A percentile compares a stretch with the other conserved stretches of the same genome.
Conservation (phyloP, 352 stramenopile species). For the Phytophthora chlamydospora region DNA sequence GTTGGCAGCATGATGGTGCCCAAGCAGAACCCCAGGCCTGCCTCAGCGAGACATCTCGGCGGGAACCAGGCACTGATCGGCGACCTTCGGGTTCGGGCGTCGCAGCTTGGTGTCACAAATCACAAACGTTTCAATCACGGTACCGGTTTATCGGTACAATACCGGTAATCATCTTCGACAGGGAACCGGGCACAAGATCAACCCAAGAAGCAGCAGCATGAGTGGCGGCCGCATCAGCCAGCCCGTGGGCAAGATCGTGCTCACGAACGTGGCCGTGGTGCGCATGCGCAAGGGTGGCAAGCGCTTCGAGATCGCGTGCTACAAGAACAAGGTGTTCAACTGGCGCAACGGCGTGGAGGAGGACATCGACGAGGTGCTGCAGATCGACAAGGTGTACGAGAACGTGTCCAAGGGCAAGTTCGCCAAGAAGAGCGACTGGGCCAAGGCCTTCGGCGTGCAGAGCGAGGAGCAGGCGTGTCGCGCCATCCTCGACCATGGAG, state of each 20-base stretch:
- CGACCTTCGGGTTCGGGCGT: too few species aligned
- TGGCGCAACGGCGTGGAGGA: conserved; percentile 98
- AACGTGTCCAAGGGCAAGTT: conserved; percentile 98
- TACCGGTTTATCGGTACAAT: too few species aligned
- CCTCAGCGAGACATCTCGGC: too few species aligned
- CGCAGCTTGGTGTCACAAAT: too few species aligned
- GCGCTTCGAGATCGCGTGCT: conserved; percentile 99
- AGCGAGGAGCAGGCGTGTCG: conserved; percentile 93
- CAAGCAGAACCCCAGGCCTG: too few species aligned
- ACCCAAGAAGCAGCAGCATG: conserved; percentile 34
- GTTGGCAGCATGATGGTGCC: too few species aligned
- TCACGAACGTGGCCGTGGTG: conserved; percentile 99
- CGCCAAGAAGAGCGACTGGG: conserved; percentile 94
- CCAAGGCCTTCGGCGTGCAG: conserved; percentile 93
- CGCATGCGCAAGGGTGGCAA: conserved; percentile 95
- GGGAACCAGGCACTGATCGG: too few species aligned
- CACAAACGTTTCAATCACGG: too few species aligned
- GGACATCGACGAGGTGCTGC: conserved; percentile 98
- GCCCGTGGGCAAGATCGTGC: conserved; percentile 84
- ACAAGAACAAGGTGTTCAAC: conserved; percentile 99
- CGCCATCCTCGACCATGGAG: conserved; percentile 96
- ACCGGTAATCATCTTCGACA: too few species aligned
- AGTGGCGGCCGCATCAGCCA: conserved; percentile 76
- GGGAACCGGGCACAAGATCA: conserved; percentile 5
- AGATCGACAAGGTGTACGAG: conserved; percentile 97